phyloP scores from a whole-genome alignment of 176 grass and related monocot genomes.

The Melocanna baccifera region DNA sequence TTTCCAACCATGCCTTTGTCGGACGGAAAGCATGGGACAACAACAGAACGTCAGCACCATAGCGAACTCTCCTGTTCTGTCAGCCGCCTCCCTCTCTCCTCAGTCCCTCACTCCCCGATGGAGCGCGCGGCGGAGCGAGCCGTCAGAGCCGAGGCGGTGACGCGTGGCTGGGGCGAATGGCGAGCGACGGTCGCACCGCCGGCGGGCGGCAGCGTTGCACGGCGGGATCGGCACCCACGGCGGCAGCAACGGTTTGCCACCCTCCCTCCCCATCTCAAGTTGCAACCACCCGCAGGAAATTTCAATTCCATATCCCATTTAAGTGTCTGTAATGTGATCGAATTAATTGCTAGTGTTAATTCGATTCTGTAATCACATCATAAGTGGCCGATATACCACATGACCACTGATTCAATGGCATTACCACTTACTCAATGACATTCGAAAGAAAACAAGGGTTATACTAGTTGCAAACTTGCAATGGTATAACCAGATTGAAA shows the following conservation, averaged over 20 bases:
- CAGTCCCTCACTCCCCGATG: too few relatives aligned
- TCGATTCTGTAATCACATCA: not conserved
- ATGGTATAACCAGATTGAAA: not conserved
- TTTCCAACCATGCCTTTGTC: too few relatives aligned
- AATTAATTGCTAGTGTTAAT: too few relatives aligned
- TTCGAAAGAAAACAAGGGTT: not conserved
- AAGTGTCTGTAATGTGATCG: not conserved
- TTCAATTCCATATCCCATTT: not conserved
- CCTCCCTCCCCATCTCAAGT: not conserved
- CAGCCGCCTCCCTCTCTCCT: too few relatives aligned
- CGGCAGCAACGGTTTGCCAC: not conserved
- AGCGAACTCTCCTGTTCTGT: too few relatives aligned
- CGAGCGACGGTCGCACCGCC: not conserved
- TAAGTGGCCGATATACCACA: not conserved
- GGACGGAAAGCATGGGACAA: too few relatives aligned
- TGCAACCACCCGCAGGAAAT: not conserved
- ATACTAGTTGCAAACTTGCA: not conserved
- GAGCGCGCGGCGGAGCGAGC: too few relatives aligned
- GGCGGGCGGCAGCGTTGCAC: too few relatives aligned
- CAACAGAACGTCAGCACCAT: too few relatives aligned
- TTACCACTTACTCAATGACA: not conserved
- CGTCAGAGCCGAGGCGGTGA: too few relatives aligned
- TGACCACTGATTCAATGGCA: not conserved
- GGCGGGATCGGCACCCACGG: not conserved
- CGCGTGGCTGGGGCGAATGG: not conserved